Percentiles rank a stretch among this genome's conserved stretches.
phyloP scores from a whole-genome alignment of 768 basidiomycete genomes.

The Lyophyllum atratum region DNA sequence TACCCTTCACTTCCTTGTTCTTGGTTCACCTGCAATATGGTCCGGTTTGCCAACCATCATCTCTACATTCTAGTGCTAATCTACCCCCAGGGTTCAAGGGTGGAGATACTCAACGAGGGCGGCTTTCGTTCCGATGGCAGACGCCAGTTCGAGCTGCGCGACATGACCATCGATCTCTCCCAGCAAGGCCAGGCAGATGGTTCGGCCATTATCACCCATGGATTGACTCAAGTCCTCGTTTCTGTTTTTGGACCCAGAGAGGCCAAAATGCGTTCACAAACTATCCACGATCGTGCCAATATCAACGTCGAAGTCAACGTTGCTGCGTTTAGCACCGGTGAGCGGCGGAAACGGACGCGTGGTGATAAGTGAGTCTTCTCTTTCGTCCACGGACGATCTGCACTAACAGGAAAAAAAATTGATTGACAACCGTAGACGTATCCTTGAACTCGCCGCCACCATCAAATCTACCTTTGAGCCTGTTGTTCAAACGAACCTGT shows the following conservation, averaged over 20 bases:
- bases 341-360: conserved; percentile 71
- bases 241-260: conserved; percentile 94
- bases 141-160: conserved; percentile 88
- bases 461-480: conserved; percentile 97
- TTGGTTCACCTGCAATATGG: conserved; percentile 16
- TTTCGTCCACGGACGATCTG: not conserved
- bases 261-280: conserved; percentile 76
- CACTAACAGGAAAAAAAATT: not conserved
- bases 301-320: conserved; percentile 89
- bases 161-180: conserved; percentile 76
- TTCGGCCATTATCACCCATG: conserved; percentile 81
- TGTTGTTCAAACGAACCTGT: conserved; percentile 86
- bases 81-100: conserved; percentile 42
- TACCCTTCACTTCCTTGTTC: conserved; percentile 2
- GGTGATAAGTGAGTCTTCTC: conserved; percentile 79
- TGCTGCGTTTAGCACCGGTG: conserved; percentile 85
- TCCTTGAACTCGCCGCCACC: conserved; percentile 82
- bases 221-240: conserved; percentile 85
- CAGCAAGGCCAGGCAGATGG: conserved; percentile 83
- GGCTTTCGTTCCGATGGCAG: conserved; percentile 92
- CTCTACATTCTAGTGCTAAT: conserved; percentile 4
- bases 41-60: conserved; percentile 14
- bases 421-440: conserved; percentile 54
- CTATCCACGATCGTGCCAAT: conserved; percentile 83
- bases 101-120: conserved; percentile 83